Evolutionary conservation across 2,329 filamentous ascomycete species (phyloP).

Genomic region (Fusarium duplospermum): DNA sequence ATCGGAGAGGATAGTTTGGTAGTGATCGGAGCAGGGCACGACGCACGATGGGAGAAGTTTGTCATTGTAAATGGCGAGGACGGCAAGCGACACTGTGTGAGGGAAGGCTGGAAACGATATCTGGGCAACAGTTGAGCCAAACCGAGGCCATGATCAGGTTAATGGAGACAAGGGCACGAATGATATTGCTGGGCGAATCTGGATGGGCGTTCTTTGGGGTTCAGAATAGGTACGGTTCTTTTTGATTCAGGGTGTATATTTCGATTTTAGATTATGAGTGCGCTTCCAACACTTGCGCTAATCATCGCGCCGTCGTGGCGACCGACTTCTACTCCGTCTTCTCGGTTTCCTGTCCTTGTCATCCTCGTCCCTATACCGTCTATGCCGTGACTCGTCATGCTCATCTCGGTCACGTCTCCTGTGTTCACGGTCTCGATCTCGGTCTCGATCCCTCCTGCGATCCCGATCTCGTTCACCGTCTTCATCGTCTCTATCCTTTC

Average conservation of each 20-base stretch:
- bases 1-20: slow-evolving; percentile 77
- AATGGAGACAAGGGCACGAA: slow-evolving; percentile 11
- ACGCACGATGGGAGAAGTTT: slow-evolving; percentile 91
- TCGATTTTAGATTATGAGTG: slow-evolving; percentile 39
- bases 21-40: slow-evolving; percentile 81
- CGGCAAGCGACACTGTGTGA: slow-evolving; percentile 72
- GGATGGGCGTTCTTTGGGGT: slow-evolving; percentile 39
- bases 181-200: slow-evolving; percentile 30
- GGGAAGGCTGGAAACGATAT: slow-evolving; percentile 88
- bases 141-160: background rate
- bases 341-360: slow-evolving; percentile 37
- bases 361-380: slow-evolving; percentile 45
- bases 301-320: slow-evolving; percentile 50
- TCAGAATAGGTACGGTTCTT: slow-evolving; percentile 23
- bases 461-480: slow-evolving; percentile 40
- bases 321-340: slow-evolving; percentile 56
- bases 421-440: slow-evolving; percentile 40
- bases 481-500: slow-evolving; percentile 38
- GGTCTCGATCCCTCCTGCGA: slow-evolving; percentile 35
- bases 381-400: slow-evolving; percentile 43
- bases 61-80: slow-evolving; percentile 75
- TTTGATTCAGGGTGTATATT: slow-evolving; percentile 24
- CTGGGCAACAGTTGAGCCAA: slow-evolving; percentile 57
- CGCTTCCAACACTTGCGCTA: slow-evolving; percentile 26
- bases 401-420: slow-evolving; percentile 46